Conservation (phyloP, 805 yeast genomes). For the Wickerhamomyces silvicola region DNA sequence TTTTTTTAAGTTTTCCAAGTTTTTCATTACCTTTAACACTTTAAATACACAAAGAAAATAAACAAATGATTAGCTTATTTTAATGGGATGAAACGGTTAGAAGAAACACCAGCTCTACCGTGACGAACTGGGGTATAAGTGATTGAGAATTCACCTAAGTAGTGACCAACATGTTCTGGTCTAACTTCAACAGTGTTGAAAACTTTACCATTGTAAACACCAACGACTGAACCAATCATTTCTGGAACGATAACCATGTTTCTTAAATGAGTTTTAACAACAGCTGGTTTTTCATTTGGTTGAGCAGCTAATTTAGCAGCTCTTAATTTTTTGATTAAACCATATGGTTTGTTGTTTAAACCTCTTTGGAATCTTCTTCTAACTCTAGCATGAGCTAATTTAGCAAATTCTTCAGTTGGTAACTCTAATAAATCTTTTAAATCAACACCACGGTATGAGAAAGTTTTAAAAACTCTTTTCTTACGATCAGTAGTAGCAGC, state of each 20-base stretch:
- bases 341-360: constrained; percentile 90
- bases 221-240: constrained; percentile 98
- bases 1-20: constrained; percentile 1
- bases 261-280: constrained; percentile 99
- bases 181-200: constrained; percentile 98
- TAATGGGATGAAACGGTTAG: constrained; percentile 70
- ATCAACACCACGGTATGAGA: constrained; percentile 99
- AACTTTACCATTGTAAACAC: constrained; percentile 99
- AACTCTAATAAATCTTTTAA: constrained; percentile 88
- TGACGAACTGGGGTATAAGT: constrained; percentile 99
- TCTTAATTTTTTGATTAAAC: constrained; percentile 95
- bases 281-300: constrained; percentile 93
- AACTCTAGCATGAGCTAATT: constrained; percentile 96
- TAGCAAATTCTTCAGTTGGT: constrained; percentile 94
- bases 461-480: constrained; percentile 92
- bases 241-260: constrained; percentile 98
- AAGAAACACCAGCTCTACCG: constrained; percentile 90
- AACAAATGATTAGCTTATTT: constrained; percentile 28
- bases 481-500: constrained; percentile 47
- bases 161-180: constrained; percentile 99
- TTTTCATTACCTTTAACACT: constrained; percentile 12
- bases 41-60: constrained; percentile 17
- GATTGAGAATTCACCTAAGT: constrained; percentile 99
- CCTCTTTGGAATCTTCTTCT: constrained; percentile 99
- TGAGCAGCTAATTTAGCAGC: constrained; percentile 89